Conservation (phyloP, 164 flowering plant species). For the Aristolochia contorta region DNA sequence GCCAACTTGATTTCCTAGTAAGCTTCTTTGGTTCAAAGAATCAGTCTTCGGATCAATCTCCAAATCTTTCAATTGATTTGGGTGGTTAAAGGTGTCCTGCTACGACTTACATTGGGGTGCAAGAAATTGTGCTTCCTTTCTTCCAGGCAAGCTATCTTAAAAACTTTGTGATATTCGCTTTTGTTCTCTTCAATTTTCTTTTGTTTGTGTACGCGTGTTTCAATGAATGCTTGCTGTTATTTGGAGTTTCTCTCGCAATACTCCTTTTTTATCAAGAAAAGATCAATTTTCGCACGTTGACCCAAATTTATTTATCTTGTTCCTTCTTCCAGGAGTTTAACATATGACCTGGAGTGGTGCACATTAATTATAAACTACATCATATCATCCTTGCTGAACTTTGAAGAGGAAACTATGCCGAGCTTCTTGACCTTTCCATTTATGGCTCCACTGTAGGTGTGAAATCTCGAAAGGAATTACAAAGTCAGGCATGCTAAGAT, state of each 20-base stretch:
- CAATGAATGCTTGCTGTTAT: not conserved
- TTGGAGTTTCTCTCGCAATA: not conserved
- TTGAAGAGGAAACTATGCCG: no score
- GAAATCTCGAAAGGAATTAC: no score
- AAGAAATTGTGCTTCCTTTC: conserved; percentile 95
- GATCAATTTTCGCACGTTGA: no score
- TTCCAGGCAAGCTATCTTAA: conserved; percentile 67
- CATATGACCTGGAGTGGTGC: conserved; percentile 58
- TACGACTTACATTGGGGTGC: conserved; percentile 13
- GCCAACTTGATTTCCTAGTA: conserved; percentile 83
- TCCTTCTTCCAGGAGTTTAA: conserved; percentile 95
- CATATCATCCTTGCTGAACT: conserved; percentile 72
- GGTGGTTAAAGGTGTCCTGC: conserved; percentile 26
- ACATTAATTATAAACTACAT: conserved; percentile 79
- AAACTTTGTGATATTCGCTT: not conserved
- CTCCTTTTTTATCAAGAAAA: not conserved
- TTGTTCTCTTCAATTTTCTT: not conserved
- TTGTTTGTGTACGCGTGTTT: not conserved
- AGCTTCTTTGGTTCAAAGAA: conserved; percentile 49
- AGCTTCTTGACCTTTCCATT: no score
- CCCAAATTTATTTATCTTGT: no score
- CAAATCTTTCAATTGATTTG: conserved; percentile 22
- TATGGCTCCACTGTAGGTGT: no score
- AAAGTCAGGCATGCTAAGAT: no score
- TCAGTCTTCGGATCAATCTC: conserved; percentile 24